Evolutionary conservation across 192 early-diverging fungal genomes (phyloP).

Genomic region (Podila clonocystis): DNA sequence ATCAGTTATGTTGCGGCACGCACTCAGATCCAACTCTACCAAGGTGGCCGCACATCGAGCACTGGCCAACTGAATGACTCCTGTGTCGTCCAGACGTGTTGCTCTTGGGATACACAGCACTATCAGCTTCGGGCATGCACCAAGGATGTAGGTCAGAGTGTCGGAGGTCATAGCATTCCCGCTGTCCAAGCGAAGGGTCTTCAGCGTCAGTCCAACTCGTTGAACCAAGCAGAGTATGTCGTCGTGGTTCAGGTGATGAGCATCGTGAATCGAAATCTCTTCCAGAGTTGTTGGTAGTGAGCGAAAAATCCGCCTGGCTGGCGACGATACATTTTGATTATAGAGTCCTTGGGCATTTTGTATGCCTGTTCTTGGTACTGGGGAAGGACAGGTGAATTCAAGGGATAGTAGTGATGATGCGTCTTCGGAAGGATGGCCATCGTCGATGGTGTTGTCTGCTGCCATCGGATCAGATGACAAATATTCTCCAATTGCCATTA

Average conservation of each 20-base stretch:
- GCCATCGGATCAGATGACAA: background rate
- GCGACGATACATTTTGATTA: background rate
- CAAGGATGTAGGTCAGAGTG: constrained; percentile 19
- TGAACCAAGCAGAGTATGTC: constrained; percentile 29
- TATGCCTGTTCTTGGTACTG: background rate
- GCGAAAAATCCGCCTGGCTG: constrained; percentile 23
- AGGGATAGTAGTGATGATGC: constrained; percentile 19
- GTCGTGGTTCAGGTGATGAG: constrained; percentile 9
- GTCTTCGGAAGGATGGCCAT: background rate
- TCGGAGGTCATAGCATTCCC: constrained; percentile 24
- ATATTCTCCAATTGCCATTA: constrained; percentile 14
- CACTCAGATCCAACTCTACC: constrained; percentile 33
- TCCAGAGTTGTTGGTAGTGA: constrained; percentile 26
- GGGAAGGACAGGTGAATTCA: constrained; percentile 28
- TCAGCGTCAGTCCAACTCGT: constrained; percentile 15
- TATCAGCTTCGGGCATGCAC: constrained; percentile 17
- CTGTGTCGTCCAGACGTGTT: constrained; percentile 22
- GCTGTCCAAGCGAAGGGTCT: constrained; percentile 16
- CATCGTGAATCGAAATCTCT: constrained; percentile 33
- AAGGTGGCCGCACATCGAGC: constrained; percentile 27
- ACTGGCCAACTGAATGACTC: constrained; percentile 10
- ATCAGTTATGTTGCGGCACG: constrained; percentile 30
- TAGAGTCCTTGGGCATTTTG: background rate
- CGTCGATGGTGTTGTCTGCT: background rate
- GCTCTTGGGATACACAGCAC: constrained; percentile 39